phyloP scores from a whole-genome alignment of 768 basidiomycete species.

The Leccinum subtestaceum region DNA sequence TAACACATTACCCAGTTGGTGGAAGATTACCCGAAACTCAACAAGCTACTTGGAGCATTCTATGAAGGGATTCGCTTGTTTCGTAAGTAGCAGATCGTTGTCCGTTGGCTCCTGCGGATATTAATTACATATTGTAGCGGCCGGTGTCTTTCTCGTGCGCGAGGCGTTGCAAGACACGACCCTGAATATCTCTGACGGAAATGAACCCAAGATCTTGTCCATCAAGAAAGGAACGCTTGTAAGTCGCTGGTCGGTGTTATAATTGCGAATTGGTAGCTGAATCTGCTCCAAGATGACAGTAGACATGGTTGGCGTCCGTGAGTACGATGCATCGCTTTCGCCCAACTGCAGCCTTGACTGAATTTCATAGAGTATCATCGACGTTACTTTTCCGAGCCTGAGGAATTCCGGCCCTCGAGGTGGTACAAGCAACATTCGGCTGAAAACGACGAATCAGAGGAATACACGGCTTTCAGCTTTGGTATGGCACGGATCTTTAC shows the following conservation, averaged over 20 bases:
- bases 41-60: conserved; percentile 30
- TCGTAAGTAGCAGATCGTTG: conserved; percentile 21
- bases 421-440: conserved; percentile 32
- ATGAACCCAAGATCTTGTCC: conserved; percentile 18
- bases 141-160: conserved; percentile 31
- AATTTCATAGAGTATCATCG: conserved; percentile 36
- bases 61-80: conserved; percentile 36
- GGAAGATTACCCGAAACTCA: conserved; percentile 28
- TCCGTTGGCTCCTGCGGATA: not conserved
- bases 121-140: conserved; percentile 16
- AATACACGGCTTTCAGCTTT: conserved; percentile 24
- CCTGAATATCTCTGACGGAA: conserved; percentile 17
- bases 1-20: conserved; percentile 6
- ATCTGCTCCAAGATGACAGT: conserved; percentile 18
- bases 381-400: conserved; percentile 36
- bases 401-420: conserved; percentile 35
- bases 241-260: not conserved
- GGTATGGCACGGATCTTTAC: conserved; percentile 10
- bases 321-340: conserved; percentile 3
- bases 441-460: conserved; percentile 8
- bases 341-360: not conserved
- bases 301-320: conserved; percentile 32
- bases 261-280: conserved; percentile 1
- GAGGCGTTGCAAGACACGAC: conserved; percentile 28
- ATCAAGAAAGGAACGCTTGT: conserved; percentile 25